Evolutionary conservation across 106 monocot species (phyloP).

Genomic region (Allium fistulosum): DNA sequence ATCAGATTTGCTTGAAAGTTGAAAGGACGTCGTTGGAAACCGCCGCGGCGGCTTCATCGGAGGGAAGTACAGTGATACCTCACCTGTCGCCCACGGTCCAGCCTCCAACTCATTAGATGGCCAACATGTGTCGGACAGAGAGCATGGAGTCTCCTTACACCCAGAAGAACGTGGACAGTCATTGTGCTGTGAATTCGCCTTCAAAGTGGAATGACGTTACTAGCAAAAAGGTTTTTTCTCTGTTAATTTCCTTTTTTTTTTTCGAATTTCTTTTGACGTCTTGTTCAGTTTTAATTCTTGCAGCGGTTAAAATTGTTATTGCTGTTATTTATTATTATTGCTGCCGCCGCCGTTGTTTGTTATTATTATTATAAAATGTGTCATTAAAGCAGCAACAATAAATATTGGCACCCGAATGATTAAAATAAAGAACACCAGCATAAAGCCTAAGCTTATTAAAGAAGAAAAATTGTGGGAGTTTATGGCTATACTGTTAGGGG

Average conservation of each 20-base stretch:
- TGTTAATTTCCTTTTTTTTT: not conserved
- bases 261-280: not conserved
- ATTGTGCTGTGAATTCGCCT: not conserved
- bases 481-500: no score
- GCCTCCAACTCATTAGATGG: not conserved
- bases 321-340: not conserved
- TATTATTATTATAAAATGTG: not conserved
- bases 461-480: no score
- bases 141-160: slow-evolving; percentile 8
- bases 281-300: not conserved
- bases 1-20: no score
- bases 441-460: no score
- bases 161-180: not conserved
- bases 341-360: not conserved
- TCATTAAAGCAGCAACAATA: no score
- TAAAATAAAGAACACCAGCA: no score
- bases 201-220: slow-evolving; percentile 20
- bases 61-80: slow-evolving; percentile 3
- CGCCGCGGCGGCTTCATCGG: slow-evolving; percentile 1
- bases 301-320: not conserved
- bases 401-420: no score
- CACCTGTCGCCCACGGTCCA: slow-evolving; percentile 9
- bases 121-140: not conserved
- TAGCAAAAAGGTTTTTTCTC: slow-evolving; percentile 14
- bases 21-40: not conserved